Conservation (phyloP, 2,329 filamentous ascomycete species). For the Colletotrichum tropicicola region DNA sequence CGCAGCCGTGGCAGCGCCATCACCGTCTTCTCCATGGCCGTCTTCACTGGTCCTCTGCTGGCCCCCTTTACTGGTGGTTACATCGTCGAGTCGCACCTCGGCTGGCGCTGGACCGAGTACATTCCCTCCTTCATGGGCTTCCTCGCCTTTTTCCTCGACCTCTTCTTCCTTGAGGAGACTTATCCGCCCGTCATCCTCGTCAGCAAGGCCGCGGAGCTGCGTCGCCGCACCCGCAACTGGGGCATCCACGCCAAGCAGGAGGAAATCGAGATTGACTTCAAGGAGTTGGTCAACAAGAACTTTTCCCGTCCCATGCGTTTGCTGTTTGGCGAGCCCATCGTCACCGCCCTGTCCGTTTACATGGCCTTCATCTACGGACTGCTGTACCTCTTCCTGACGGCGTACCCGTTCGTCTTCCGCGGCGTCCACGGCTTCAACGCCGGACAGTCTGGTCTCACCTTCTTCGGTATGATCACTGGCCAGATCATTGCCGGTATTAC, state of each 20-base stretch:
- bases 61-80: slow-evolving; percentile 77
- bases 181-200: slow-evolving; percentile 75
- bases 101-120: slow-evolving; percentile 81
- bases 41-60: slow-evolving; percentile 73
- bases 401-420: slow-evolving; percentile 84
- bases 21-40: slow-evolving; percentile 66
- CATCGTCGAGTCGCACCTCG: slow-evolving; percentile 68
- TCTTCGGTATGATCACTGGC: slow-evolving; percentile 84
- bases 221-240: slow-evolving; percentile 73
- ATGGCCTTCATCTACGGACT: slow-evolving; percentile 81
- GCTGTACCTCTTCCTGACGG: slow-evolving; percentile 86
- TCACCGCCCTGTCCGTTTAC: slow-evolving; percentile 74
- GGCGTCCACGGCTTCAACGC: slow-evolving; percentile 74
- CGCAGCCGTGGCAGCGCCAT: slow-evolving; percentile 66
- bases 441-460: slow-evolving; percentile 80
- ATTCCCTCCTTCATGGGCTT: slow-evolving; percentile 71
- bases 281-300: slow-evolving; percentile 72
- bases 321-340: slow-evolving; percentile 75
- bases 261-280: slow-evolving; percentile 73
- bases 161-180: slow-evolving; percentile 73
- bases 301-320: slow-evolving; percentile 72
- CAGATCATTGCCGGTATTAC: slow-evolving; percentile 73
- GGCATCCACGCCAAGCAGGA: slow-evolving; percentile 77
- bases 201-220: slow-evolving; percentile 67
- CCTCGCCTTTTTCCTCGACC: slow-evolving; percentile 64